Percentiles rank a stretch among this genome's conserved stretches.
phyloP scores from a whole-genome alignment of 2,329 filamentous ascomycete genomes.

The Neonectria coccinea region DNA sequence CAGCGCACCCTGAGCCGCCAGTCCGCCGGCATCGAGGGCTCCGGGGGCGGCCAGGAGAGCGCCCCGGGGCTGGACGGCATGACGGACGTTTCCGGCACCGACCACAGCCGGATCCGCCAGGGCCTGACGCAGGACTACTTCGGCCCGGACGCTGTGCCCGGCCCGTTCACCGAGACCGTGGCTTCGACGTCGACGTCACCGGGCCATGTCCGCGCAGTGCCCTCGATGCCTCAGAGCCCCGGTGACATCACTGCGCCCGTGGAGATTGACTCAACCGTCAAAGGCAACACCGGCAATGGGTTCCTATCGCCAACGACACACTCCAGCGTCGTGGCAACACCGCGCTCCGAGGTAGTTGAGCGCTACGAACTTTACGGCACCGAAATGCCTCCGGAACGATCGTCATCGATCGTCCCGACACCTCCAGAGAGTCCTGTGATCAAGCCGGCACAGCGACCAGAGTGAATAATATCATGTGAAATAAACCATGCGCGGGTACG shows the following conservation, averaged over 20 bases:
- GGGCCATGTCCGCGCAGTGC: slow-evolving; percentile 54
- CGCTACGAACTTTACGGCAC: slow-evolving; percentile 61
- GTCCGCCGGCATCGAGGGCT: slow-evolving; percentile 31
- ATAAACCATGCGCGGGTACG: slow-evolving; percentile 27
- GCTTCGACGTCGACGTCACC: slow-evolving; percentile 48
- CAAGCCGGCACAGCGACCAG: slow-evolving; percentile 20
- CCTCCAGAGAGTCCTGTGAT: slow-evolving; percentile 38
- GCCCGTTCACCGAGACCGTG: slow-evolving; percentile 59
- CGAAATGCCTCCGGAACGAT: slow-evolving; percentile 36
- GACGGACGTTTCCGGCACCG: slow-evolving; percentile 50
- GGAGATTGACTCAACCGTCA: slow-evolving; percentile 61
- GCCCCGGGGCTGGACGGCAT: slow-evolving; percentile 43
- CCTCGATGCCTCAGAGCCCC: slow-evolving; percentile 58
- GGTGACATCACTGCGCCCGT: slow-evolving; percentile 64
- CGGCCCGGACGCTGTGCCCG: slow-evolving; percentile 57
- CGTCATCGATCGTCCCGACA: slow-evolving; percentile 42
- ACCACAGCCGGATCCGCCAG: slow-evolving; percentile 41
- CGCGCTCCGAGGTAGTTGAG: slow-evolving; percentile 45
- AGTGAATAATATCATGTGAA: slow-evolving; percentile 22
- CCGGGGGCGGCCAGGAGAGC: slow-evolving; percentile 29
- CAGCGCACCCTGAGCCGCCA: slow-evolving; percentile 34
- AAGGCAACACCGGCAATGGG: slow-evolving; percentile 30
- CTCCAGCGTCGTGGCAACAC: slow-evolving; percentile 37
- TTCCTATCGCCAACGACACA: slow-evolving; percentile 37
- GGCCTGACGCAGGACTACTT: slow-evolving; percentile 57